Evolutionary conservation across 164 flowering plant species (phyloP).

Genomic region (Magnolia sinica): DNA sequence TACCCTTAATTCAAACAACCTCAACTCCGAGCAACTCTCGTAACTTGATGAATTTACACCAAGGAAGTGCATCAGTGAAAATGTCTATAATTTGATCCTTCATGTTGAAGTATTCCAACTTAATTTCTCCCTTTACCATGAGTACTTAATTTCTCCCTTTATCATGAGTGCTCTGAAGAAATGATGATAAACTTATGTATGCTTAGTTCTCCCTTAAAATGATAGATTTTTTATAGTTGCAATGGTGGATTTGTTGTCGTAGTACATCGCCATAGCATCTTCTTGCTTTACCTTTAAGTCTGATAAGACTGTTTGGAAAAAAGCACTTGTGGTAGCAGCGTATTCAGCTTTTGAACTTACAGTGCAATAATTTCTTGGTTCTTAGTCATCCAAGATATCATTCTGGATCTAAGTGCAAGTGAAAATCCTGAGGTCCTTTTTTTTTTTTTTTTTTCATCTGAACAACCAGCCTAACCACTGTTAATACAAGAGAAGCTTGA

Average conservation of each 20-base stretch:
- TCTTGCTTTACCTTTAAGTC: background rate
- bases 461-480: constrained; percentile 2
- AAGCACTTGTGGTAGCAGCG: background rate
- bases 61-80: background rate
- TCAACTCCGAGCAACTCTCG: background rate
- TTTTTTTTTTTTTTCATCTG: background rate
- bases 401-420: background rate
- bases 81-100: background rate
- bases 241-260: constrained; percentile 3
- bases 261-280: background rate
- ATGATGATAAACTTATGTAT: constrained; percentile 1
- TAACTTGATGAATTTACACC: background rate
- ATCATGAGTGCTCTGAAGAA: background rate
- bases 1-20: background rate
- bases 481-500: background rate
- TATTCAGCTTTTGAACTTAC: background rate
- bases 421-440: background rate
- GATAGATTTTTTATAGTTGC: background rate
- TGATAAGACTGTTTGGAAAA: background rate
- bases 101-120: constrained; percentile 1
- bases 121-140: background rate
- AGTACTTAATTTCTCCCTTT: background rate
- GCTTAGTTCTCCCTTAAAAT: constrained; percentile 1
- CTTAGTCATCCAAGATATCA: background rate
- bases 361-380: too few relatives aligned